Conservation (phyloP, 2,329 filamentous ascomycete genomes). For the Pseudogymnoascus sp. region DNA sequence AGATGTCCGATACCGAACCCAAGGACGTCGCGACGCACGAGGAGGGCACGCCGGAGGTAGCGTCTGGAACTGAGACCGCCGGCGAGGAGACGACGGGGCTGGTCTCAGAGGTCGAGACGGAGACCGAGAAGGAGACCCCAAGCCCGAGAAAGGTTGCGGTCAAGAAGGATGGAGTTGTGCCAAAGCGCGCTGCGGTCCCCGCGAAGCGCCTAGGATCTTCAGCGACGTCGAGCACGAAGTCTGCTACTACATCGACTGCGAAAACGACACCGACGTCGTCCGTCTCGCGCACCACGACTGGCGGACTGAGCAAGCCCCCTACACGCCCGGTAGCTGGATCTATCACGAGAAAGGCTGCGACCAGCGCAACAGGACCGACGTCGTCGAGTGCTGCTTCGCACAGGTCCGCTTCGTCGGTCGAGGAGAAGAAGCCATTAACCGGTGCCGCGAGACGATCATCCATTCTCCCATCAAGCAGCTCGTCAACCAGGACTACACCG, state of each 20-base stretch:
- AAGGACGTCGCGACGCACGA: conserved; percentile 18
- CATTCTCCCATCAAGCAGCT: conserved; percentile 11
- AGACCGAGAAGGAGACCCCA: conserved; percentile 21
- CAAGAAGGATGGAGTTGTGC: conserved; percentile 26
- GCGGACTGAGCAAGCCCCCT: conserved; percentile 28
- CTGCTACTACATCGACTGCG: conserved; percentile 20
- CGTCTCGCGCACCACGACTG: conserved; percentile 19
- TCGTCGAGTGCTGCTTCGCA: conserved; percentile 22
- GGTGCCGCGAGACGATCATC: not conserved
- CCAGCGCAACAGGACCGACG: conserved; percentile 24
- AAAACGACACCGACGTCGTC: conserved; percentile 16
- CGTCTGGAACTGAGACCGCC: conserved; percentile 13
- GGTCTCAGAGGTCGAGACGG: conserved; percentile 22
- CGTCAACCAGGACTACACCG: not conserved
- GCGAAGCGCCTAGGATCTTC: conserved; percentile 22
- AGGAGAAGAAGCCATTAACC: conserved; percentile 24
- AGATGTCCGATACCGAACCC: conserved; percentile 25
- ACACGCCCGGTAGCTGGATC: conserved; percentile 22
- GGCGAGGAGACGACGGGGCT: conserved; percentile 21
- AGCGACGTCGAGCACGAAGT: conserved; percentile 15
- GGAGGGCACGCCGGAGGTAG: conserved; percentile 16
- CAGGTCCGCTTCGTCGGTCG: conserved; percentile 22
- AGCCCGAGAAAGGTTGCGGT: conserved; percentile 23
- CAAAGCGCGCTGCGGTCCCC: conserved; percentile 18
- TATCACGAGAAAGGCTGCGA: conserved; percentile 23